Conservation (phyloP, 2,329 filamentous ascomycete genomes). For the Ceratocystis ficicola region DNA sequence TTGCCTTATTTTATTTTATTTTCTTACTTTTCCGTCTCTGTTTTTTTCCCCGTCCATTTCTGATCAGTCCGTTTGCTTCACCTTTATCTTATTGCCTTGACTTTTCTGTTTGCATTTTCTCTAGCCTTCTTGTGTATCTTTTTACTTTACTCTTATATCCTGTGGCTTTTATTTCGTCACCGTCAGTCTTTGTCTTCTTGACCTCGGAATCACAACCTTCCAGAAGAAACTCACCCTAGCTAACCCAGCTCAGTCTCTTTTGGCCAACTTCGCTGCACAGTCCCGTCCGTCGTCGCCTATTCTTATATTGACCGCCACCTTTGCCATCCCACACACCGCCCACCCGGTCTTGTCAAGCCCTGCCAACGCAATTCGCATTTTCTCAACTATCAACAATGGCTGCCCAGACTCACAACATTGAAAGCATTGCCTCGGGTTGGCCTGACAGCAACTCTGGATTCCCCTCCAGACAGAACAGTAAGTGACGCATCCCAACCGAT, state of each 20-base stretch:
- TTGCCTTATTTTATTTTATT: slow-evolving; percentile 8
- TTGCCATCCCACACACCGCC: neutral
- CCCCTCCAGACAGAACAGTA: neutral
- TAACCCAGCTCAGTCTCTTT: neutral
- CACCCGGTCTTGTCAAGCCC: neutral
- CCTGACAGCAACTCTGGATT: neutral
- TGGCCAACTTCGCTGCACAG: neutral
- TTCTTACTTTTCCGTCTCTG: neutral
- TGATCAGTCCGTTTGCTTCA: neutral
- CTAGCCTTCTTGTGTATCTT: slow-evolving; percentile 9
- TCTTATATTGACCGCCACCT: neutral
- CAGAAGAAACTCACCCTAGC: neutral
- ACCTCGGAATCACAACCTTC: neutral
- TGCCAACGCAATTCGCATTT: no score
- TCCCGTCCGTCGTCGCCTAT: neutral
- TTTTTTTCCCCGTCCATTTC: neutral
- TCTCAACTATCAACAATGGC: neutral
- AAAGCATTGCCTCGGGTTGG: slow-evolving; percentile 1
- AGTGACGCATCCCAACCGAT: neutral
- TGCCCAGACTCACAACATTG: neutral
- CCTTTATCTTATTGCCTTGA: neutral
- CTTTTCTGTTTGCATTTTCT: slow-evolving; percentile 2
- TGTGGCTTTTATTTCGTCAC: neutral
- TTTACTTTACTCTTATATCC: neutral
- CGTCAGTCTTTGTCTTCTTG: neutral